Evolutionary conservation across 768 basidiomycete species (phyloP).

Genomic region (Kwoniella sp.): DNA sequence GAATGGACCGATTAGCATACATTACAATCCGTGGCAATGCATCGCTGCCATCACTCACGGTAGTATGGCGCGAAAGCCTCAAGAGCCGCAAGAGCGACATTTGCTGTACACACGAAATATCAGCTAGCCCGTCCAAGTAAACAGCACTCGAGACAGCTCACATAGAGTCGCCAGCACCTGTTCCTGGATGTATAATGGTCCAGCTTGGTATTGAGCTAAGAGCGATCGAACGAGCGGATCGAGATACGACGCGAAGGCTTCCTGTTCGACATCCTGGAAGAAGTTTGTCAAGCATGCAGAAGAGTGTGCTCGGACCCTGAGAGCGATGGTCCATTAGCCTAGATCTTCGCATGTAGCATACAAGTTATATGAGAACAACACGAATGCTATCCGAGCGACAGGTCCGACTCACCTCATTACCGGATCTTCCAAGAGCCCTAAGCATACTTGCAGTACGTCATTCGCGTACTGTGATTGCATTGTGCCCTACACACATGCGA

Average conservation of each 20-base stretch:
- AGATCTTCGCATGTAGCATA: no score
- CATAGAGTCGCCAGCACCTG: slow-evolving; percentile 78
- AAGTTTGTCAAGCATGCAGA: slow-evolving; percentile 88
- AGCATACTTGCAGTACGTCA: slow-evolving; percentile 70
- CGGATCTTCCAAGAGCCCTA: slow-evolving; percentile 72
- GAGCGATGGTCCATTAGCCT: no score
- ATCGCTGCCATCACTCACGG: slow-evolving; percentile 14
- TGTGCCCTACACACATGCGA: slow-evolving; percentile 61
- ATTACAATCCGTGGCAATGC: no score
- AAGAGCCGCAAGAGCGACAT: slow-evolving; percentile 86
- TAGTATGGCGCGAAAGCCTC: slow-evolving; percentile 62
- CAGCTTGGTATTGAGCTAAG: slow-evolving; percentile 21
- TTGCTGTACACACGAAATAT: slow-evolving; percentile 58
- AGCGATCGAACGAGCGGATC: slow-evolving; percentile 76
- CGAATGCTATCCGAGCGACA: no score
- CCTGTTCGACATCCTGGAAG: slow-evolving; percentile 78
- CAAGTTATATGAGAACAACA: background rate
- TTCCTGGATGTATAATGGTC: slow-evolving; percentile 70
- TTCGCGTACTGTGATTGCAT: slow-evolving; percentile 73
- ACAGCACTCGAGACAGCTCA: slow-evolving; percentile 9
- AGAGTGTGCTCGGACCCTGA: slow-evolving; percentile 80
- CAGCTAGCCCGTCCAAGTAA: background rate
- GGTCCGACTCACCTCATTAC: slow-evolving; percentile 64
- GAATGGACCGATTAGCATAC: background rate
- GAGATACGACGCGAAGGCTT: slow-evolving; percentile 73